Base-by-base conservation (phyloP, 169 alveolate genomes). In the Cytauxzoon felis region DNA sequence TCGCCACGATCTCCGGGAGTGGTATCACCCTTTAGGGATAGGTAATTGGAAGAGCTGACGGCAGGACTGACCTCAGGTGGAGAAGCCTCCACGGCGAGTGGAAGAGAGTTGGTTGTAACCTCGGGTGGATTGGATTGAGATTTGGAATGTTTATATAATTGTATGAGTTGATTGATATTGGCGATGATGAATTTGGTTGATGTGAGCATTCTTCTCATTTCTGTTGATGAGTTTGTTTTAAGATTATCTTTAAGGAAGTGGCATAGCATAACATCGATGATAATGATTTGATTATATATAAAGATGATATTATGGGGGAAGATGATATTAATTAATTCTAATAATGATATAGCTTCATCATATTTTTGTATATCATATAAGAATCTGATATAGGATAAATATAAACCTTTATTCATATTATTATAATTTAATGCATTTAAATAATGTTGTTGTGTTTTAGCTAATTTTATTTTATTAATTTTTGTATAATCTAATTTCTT, bases 401-500 rank as follows among this genome's bases (percentile, higher is more conserved):
- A 40, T 11, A 42, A 45, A 62, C 16, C 43, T 13, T 33, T 26
- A 42, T 73, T 71, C 78, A 73, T 34, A 33, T 34, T 63, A 32
- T 56, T 49, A 33, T 51, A 26, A 19, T 63, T 41, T 21, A 73
- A 38, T 7, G 83, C 83, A 7, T 48, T 43, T 59, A 56, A 72
- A 36, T 63, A 32, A 32, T 73, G 69, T 40, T 73, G 83, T 47
- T 73, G 83, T 16, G 83, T 66, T 45, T 73, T 73, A 16, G 83
- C 76, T 5, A 40, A 76, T 29, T 58, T 21, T 27, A 73, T 24
- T 29, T 63, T 73, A 38, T 73, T 67, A 3, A 52, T 48, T 13
- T 42, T 73, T 7, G 61, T 67, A 32, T 48, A 40, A 11, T 73
- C 83, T 21, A 34, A 23, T 30, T 60, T 47, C 24, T 47, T 24